Evolutionary conservation across 345 rosid genomes (phyloP).

Genomic region (Rubroshorea leprosula): DNA sequence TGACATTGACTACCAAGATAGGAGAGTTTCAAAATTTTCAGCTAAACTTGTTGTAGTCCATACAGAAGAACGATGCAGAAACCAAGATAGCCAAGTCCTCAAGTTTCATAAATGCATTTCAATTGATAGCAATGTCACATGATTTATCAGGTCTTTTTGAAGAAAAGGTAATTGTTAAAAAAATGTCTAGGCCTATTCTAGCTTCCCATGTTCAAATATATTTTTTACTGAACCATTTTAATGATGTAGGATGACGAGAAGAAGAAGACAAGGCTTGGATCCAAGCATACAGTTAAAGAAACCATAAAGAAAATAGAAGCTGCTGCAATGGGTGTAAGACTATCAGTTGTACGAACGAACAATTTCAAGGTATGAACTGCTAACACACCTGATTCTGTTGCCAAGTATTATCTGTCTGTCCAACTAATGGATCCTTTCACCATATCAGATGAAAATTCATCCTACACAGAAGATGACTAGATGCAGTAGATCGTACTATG

Average conservation of each 20-base stretch:
- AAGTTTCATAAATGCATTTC: slow-evolving; percentile 83
- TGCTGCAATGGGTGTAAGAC: slow-evolving; percentile 59
- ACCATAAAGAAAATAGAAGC: slow-evolving; percentile 81
- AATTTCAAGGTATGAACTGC: slow-evolving; percentile 45
- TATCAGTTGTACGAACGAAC: slow-evolving; percentile 50
- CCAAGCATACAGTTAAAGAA: slow-evolving; percentile 56
- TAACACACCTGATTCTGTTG: slow-evolving; percentile 5
- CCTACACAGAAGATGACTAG: slow-evolving; percentile 49
- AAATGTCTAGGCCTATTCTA: neutral
- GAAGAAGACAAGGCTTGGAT: slow-evolving; percentile 60
- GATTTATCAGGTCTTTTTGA: slow-evolving; percentile 91
- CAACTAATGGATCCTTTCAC: slow-evolving; percentile 55
- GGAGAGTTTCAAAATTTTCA: slow-evolving; percentile 5
- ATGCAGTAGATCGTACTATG: slow-evolving; percentile 47
- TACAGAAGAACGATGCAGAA: slow-evolving; percentile 49
- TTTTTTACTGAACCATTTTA: slow-evolving; percentile 7
- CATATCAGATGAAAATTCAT: slow-evolving; percentile 62
- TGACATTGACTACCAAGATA: neutral
- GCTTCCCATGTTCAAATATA: slow-evolving; percentile 11
- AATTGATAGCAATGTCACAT: slow-evolving; percentile 85
- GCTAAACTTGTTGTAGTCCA: slow-evolving; percentile 16
- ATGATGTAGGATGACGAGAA: slow-evolving; percentile 53
- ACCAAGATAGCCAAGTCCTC: slow-evolving; percentile 41
- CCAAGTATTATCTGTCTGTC: slow-evolving; percentile 54
- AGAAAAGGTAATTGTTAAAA: slow-evolving; percentile 40